Conservation (phyloP, 192 early-diverging fungal species). For the Diversispora epigaea region DNA sequence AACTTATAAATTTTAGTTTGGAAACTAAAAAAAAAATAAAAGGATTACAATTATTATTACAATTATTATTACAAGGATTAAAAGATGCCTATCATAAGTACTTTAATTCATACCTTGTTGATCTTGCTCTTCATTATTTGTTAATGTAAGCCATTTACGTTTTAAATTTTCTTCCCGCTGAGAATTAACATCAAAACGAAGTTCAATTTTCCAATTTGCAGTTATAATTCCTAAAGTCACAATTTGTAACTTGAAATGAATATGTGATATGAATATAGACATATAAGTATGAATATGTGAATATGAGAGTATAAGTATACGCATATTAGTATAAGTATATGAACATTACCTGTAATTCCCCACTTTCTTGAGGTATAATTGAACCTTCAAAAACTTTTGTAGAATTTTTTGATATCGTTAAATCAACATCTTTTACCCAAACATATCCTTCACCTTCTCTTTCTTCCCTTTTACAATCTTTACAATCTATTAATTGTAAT, state of each 20-base stretch:
- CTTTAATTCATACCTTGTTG: background rate
- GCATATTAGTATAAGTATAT: background rate
- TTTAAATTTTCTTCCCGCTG: constrained; percentile 34
- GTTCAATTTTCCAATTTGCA: constrained; percentile 45
- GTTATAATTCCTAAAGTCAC: constrained; percentile 47
- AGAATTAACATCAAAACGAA: constrained; percentile 43
- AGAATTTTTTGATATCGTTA: constrained; percentile 50
- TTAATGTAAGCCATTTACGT: constrained; percentile 28
- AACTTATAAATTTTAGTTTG: constrained; percentile 36
- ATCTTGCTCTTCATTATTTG: background rate
- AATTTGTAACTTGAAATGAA: constrained; percentile 41
- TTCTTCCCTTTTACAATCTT: constrained; percentile 25
- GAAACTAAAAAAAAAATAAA: background rate
- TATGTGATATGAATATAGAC: too few relatives aligned
- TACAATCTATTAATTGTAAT: constrained; percentile 38
- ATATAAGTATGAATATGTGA: too few relatives aligned
- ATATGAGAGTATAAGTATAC: too few relatives aligned
- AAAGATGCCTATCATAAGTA: background rate
- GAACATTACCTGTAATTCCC: constrained; percentile 60
- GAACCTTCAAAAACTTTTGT: constrained; percentile 60
- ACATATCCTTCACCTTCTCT: constrained; percentile 28
- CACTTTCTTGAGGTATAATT: constrained; percentile 52
- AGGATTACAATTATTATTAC: too few relatives aligned
- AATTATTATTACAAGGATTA: background rate
- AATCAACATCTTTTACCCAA: constrained; percentile 43